phyloP scores from a whole-genome alignment of 2,329 filamentous ascomycete species.

The Penicillium sumatraense region DNA sequence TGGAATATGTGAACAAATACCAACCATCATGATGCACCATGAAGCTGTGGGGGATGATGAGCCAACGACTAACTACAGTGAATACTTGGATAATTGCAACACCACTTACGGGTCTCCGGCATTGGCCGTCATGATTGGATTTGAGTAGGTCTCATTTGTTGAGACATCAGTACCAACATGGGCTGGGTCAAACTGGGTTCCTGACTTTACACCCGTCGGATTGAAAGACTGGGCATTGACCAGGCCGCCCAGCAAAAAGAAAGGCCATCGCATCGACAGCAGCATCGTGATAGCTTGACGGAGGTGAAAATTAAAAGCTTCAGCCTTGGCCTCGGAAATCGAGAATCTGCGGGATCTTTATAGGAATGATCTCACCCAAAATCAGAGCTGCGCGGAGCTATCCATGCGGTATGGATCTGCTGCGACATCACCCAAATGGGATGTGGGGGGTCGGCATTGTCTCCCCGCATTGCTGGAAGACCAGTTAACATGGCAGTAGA shows the following conservation, averaged over 20 bases:
- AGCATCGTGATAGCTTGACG: not conserved
- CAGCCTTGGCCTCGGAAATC: not conserved
- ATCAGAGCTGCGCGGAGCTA: not conserved
- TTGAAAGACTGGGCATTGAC: not conserved
- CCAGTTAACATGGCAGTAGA: not conserved
- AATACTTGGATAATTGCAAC: not conserved
- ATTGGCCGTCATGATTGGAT: slow-evolving; percentile 46
- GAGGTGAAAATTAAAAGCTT: not conserved
- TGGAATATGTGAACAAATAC: slow-evolving; percentile 49
- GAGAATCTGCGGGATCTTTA: not conserved
- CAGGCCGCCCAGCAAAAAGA: not conserved
- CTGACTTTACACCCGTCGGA: not conserved
- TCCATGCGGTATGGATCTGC: not conserved
- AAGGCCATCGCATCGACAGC: not conserved
- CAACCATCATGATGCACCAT: slow-evolving; percentile 45
- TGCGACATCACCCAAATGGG: not conserved
- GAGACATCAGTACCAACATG: slow-evolving; percentile 10
- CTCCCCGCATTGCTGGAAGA: not conserved
- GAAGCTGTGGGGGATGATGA: slow-evolving; percentile 25
- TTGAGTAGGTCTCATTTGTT: slow-evolving; percentile 43
- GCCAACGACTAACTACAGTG: not conserved
- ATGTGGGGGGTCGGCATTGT: not conserved
- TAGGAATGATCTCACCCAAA: not conserved
- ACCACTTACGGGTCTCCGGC: slow-evolving; percentile 41
- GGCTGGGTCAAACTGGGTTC: not conserved